Evolutionary conservation across 306 rosid species (phyloP), one percentile per base, ranked within the genome.

Genomic region (Pyrus betulifolia): DNA sequence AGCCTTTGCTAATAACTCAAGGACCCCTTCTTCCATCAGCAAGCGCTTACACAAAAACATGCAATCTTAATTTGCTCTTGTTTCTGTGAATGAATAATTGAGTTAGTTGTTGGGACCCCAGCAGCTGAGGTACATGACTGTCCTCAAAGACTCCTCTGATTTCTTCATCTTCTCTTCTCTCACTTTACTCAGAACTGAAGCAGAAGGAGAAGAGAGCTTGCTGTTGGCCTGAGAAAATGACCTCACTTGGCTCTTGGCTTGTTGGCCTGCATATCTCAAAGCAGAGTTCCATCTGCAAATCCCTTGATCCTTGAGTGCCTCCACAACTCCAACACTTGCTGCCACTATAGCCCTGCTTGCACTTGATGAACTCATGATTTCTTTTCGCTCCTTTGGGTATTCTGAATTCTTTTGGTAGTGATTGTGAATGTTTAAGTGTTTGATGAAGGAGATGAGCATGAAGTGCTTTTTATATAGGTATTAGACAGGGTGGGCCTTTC

Each of bases 301-400:
- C 5, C 84, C 86, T 67, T 83, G 86, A 42, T 79, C 86, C 70
- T 83, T 83, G 18, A 76, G 14, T 6, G 86, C 86, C 65, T 79
- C 86, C 54, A 75, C 83, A 25, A 83, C 81, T 46, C 86, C 80
- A 6, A 83, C 86, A 35, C 84, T 83, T 1, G 83, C 83, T 5
- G 83, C 86, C 45, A 45, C 81, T 25, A 75, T 67, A 40, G 52
- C 78, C 67, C 45, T 79, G 60, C 81, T 83, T 19, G 54, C 65
- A 45, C 72, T 14, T 2, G 55, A 75, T 1, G 55, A 75, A 75
- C 81, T 74, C 86, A 74, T 46, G 18, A 46, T 46, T 46, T 14
- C 54, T 46, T 46, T 46, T 4, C 18, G 69, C 4, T 17, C 54
- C 22, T 11, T 70, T 18, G 46, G 46, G 49, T 15, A 15, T 54